Conservation (phyloP, 306 rosid species). For the Fragaria vesca region DNA sequence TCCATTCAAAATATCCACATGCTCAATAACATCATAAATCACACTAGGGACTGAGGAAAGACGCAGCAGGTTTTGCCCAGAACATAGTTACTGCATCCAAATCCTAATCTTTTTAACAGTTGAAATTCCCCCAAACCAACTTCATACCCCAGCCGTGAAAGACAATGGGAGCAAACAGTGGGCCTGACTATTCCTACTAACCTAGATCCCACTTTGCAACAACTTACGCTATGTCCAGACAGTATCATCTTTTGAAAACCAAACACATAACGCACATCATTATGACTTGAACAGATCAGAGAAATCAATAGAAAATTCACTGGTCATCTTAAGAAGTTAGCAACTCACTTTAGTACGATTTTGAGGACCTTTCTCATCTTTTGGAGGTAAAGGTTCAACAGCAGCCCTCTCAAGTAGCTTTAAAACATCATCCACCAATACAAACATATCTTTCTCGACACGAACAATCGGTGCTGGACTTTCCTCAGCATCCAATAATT, state of each 20-base stretch:
- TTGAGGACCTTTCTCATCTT: slow-evolving; percentile 99
- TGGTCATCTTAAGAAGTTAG: slow-evolving; percentile 8
- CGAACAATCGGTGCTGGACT: slow-evolving; percentile 87
- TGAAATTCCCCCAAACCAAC: neutral
- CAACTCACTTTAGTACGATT: slow-evolving; percentile 89
- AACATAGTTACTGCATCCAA: neutral
- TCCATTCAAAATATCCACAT: neutral
- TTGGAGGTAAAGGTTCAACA: slow-evolving; percentile 93
- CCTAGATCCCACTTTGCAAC: neutral
- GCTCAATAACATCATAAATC: neutral
- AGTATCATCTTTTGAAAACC: neutral
- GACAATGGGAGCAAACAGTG: neutral
- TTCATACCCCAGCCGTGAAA: neutral
- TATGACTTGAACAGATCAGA: neutral
- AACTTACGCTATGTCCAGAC: neutral
- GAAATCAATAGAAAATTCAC: slow-evolving; percentile 2
- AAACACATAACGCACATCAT: neutral
- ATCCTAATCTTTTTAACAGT: neutral
- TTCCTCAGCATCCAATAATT: slow-evolving; percentile 74
- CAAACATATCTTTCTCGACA: slow-evolving; percentile 83
- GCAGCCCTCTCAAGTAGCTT: slow-evolving; percentile 92
- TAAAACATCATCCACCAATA: slow-evolving; percentile 87
- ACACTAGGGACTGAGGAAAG: neutral
- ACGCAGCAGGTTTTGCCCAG: neutral
- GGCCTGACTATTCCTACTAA: neutral